Base-by-base conservation (phyloP, 139 green algal genomes). In the Chlorella sp. region DNA sequence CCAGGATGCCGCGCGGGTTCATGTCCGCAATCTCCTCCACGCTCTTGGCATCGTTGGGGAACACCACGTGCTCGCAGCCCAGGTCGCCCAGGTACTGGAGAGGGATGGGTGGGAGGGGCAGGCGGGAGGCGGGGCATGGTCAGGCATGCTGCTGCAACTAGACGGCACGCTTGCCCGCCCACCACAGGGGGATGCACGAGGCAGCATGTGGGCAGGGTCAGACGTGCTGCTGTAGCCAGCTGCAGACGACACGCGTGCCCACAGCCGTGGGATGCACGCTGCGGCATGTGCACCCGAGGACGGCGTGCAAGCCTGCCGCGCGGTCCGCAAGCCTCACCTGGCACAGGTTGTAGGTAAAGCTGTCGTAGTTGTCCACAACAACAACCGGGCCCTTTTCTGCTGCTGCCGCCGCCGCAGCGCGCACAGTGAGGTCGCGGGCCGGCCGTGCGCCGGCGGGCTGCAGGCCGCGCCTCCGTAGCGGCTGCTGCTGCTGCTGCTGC, bases 291-390 rank as follows among this genome's bases (percentile, higher is more conserved):
- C n/a, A n/a, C n/a, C n/a, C n/a, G n/a, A n/a, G n/a, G n/a, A n/a
- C n/a, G n/a, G n/a, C n/a, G n/a, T n/a, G n/a, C n/a, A n/a, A n/a
- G n/a, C n/a, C n/a, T n/a, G n/a, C n/a, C n/a, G n/a, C n/a, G n/a
- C 46, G 7, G 8, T 11, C 7, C 46, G 11, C 46, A 54, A 11
- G 8, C 2, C 51, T 32, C 40, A 97, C 95, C 93, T 99, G 96
- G 67, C 90, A 98, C 9, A 99, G 85, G 87, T 99, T 99, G 86
- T 99, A 99, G 6, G 97, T 99, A 87, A 99, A 99, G 81, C 91
- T 97, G 83, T 99, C 97, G 86, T 99, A 99, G 91, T 99, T 99
- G 89, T 99, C 97, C 19, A 99, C 92, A 0, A 99, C 91, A 0
- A 99, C 92, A 0, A 99, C 93, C 0, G 93, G 92, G 0, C 93